Percentiles rank a stretch among this genome's conserved stretches.
phyloP scores from a whole-genome alignment of 2,329 filamentous ascomycete species.

The Ceratocystis papillata region DNA sequence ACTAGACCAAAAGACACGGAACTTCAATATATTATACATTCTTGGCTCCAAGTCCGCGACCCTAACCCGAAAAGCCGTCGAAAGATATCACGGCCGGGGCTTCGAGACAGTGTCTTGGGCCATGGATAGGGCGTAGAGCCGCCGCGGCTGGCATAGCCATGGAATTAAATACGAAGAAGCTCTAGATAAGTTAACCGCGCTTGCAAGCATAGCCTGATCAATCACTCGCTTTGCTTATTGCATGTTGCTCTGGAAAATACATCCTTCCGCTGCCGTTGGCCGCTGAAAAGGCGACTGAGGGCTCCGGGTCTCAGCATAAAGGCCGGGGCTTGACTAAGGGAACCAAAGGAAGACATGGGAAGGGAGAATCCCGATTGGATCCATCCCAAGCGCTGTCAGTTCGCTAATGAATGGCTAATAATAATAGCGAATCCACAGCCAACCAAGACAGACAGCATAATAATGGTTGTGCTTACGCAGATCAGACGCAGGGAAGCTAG shows the following conservation, averaged over 20 bases:
- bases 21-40: too few species aligned
- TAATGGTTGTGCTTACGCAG: background rate
- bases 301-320: too few species aligned
- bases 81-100: background rate
- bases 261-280: too few species aligned
- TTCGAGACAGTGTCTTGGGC: background rate
- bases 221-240: too few species aligned
- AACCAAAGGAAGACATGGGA: too few species aligned
- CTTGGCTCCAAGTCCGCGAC: background rate
- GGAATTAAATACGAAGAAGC: too few species aligned
- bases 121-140: background rate
- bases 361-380: background rate
- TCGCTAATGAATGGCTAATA: slow-evolving; percentile 6
- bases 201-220: too few species aligned
- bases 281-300: too few species aligned
- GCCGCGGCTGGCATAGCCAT: too few species aligned
- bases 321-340: background rate
- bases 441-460: background rate
- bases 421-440: background rate
- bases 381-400: background rate
- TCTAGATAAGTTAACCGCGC: too few species aligned
- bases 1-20: background rate
- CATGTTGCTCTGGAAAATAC: too few species aligned
- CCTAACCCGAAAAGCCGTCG: background rate
- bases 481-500: background rate